Evolutionary conservation across 352 stramenopile genomes (phyloP).

Genomic region (Phytopythium sindhum): DNA sequence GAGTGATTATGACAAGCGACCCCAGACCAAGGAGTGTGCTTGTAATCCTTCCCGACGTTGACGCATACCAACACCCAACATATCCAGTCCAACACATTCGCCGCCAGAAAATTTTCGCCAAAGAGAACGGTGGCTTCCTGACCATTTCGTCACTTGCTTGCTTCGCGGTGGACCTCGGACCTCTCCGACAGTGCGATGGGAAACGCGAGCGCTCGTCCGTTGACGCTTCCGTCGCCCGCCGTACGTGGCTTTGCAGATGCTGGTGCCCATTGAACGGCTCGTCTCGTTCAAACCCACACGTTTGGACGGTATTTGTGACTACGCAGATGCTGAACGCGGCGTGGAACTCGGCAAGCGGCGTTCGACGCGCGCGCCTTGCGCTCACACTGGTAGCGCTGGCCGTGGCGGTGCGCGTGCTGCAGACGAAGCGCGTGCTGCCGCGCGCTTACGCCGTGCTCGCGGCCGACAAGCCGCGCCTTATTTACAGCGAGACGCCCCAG

Average conservation of each 20-base stretch:
- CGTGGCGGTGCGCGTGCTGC: neutral
- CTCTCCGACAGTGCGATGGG: neutral
- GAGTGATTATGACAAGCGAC: neutral
- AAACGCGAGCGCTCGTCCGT: conserved; percentile 1
- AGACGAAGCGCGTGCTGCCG: conserved; percentile 11
- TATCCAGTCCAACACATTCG: neutral
- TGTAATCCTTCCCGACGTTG: no score
- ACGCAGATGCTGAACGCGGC: neutral
- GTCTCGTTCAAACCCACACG: neutral
- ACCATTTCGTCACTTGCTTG: neutral
- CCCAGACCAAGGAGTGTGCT: neutral
- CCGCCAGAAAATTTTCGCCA: neutral
- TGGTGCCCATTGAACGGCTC: neutral
- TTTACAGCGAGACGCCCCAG: conserved; percentile 29
- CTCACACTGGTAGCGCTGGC: neutral
- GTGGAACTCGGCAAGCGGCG: neutral
- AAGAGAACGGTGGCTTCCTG: neutral
- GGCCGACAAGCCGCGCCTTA: conserved; percentile 33
- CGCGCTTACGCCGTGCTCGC: conserved; percentile 24
- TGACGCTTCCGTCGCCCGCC: neutral
- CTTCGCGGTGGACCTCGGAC: neutral
- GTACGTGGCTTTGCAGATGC: neutral
- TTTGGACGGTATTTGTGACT: neutral
- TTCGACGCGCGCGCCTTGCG: neutral
- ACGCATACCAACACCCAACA: conserved; percentile 7